Evolutionary conservation across 352 stramenopile species (phyloP).

Genomic region (Pythium graminicola): DNA sequence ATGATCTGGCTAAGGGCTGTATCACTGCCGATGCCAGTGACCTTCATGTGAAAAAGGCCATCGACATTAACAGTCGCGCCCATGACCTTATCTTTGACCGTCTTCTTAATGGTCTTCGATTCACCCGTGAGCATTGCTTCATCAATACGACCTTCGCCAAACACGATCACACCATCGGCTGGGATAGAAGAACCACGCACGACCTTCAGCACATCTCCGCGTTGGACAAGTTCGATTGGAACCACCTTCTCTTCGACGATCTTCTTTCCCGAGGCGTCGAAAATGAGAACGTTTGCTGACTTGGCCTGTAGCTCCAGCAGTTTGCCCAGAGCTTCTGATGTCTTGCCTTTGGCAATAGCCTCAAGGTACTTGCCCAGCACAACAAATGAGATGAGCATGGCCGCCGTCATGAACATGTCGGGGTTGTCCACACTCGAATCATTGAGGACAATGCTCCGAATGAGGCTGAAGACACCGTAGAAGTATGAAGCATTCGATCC

Average conservation of each 20-base stretch:
- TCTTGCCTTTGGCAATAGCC: slow-evolving; percentile 90
- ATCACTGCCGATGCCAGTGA: slow-evolving; percentile 90
- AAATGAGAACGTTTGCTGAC: slow-evolving; percentile 89
- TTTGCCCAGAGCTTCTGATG: slow-evolving; percentile 92
- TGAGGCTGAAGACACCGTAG: slow-evolving; percentile 90
- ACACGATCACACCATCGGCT: slow-evolving; percentile 89
- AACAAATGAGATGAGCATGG: slow-evolving; percentile 98
- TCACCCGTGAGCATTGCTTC: slow-evolving; percentile 95
- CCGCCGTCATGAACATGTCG: slow-evolving; percentile 97
- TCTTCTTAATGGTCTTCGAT: slow-evolving; percentile 92
- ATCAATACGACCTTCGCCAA: slow-evolving; percentile 87
- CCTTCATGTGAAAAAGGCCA: slow-evolving; percentile 88
- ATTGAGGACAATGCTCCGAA: slow-evolving; percentile 55
- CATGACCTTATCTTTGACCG: slow-evolving; percentile 72
- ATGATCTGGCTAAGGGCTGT: slow-evolving; percentile 97
- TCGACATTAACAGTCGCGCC: slow-evolving; percentile 91
- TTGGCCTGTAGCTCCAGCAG: slow-evolving; percentile 96
- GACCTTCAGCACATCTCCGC: slow-evolving; percentile 92
- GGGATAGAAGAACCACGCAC: slow-evolving; percentile 89
- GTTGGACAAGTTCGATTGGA: slow-evolving; percentile 85
- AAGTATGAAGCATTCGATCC: slow-evolving; percentile 95
- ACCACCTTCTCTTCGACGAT: slow-evolving; percentile 72
- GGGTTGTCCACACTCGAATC: slow-evolving; percentile 60
- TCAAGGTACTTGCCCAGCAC: slow-evolving; percentile 97
- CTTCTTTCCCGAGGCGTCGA: slow-evolving; percentile 45